These are phyloP conservation scores for Sugiyamaella novakii DNA, from an alignment of 1,139 yeast genomes.

Conservation along the genomic window DNA sequence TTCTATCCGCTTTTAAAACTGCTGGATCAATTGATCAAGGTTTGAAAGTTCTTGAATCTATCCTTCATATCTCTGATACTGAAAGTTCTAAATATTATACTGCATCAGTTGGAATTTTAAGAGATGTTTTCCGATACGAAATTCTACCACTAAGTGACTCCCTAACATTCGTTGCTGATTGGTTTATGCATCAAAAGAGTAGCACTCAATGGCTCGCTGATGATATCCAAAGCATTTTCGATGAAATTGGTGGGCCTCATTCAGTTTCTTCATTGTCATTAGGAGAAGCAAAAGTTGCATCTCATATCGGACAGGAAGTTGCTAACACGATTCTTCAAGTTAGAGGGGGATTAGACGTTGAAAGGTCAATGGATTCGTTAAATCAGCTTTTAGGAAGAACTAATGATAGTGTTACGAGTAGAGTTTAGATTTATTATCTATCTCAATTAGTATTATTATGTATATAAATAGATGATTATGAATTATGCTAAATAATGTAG, in stretches of 20 bases:
- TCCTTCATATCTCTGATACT: constrained; percentile 28
- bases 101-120: constrained; percentile 30
- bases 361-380: constrained; percentile 23
- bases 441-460: constrained; percentile 13
- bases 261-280: constrained; percentile 21
- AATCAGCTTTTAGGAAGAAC: constrained; percentile 22
- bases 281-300: constrained; percentile 26
- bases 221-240: constrained; percentile 30
- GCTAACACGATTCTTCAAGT: constrained; percentile 30
- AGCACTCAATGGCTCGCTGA: constrained; percentile 28
- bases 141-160: constrained; percentile 31
- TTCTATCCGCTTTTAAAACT: constrained; percentile 34
- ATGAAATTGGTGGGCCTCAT: constrained; percentile 29
- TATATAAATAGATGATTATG: constrained; percentile 18
- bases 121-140: constrained; percentile 32
- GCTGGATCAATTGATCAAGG: constrained; percentile 30
- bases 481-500: constrained; percentile 10
- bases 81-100: constrained; percentile 18
- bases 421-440: background rate
- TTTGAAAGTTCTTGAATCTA: constrained; percentile 27
- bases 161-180: constrained; percentile 28
- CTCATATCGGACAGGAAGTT: constrained; percentile 28
- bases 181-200: constrained; percentile 30
- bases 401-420: background rate
- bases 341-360: constrained; percentile 30